Base-by-base conservation (phyloP, 768 basidiomycete genomes). In the Pisolithus marmoratus region DNA sequence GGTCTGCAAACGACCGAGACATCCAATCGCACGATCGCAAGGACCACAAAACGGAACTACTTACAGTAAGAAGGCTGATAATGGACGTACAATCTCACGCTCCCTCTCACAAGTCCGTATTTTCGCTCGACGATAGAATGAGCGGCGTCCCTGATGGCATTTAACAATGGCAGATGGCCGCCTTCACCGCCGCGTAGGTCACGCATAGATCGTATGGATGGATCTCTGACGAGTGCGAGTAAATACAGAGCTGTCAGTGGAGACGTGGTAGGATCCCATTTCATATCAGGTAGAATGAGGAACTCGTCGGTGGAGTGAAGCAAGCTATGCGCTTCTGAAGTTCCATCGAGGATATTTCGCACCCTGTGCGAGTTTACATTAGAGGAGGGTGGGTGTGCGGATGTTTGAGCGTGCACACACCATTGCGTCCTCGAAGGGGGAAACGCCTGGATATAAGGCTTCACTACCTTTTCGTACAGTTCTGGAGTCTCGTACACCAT, bases 51-150 rank as follows among this genome's bases (percentile, higher is more conserved):
- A 51, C 12, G 19, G 4, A 75, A 34, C 34, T 15, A 12, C 89
- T 56, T 52, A 94, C 94, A 97, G 63, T 97, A 98, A 36, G 85
- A 89, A 0, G 95, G 95, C 63, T 96, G 94, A 65, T 99, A 99
- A 65, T 99, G 96, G 14, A 98, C 70, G 60, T 84, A 94, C 73
- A 94, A 74, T 59, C 93, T 72, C 53, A 96, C 62, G 9, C 81
- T 76, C 3, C 83, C 85, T 15, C 63, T 58, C 4, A 68, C 71
- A 1, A 95, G 70, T 0, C 80, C 84, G 81, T 87, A 99, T 58
- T 77, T 79, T 42, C 78, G 75, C 47, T 72, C 60, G 0, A 80
- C 86, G 4, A 84, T 65, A 3, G 65, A 63, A 29, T 70, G 70
- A 1, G 85, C 81, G 54, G 83, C 74, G 2, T 64, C 63, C 20